Evolutionary conservation across 2,329 filamentous ascomycete genomes (phyloP), one percentile per base, ranked within the genome.

Genomic region (Chaetomium strumarium): DNA sequence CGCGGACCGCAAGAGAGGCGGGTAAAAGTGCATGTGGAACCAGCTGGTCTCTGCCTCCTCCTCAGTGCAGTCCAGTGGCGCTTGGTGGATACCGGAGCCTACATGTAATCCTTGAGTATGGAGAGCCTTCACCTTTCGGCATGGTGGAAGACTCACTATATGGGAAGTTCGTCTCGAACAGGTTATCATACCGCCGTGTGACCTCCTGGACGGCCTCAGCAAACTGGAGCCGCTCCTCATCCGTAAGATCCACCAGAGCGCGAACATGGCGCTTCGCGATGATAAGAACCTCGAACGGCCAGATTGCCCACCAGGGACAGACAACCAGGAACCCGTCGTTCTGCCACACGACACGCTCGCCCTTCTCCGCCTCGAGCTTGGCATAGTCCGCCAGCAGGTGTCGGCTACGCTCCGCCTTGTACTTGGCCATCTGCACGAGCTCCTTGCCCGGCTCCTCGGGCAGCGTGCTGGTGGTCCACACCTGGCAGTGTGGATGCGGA

Each of bases 11-110:
- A 99, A 76, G 43, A 99, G 76, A 12, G 93, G 93, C 39, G 93
- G 93, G 68, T 96, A 97, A 70, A 99, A 99, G 73, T 99, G 93
- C 75, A 99, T 85, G 70, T 99, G 93, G 66, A 99, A 84, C 70
- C 95, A 92, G 60, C 88, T 90, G 56, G 84, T 84, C 62, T 96
- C 87, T 49, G 92, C 80, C 69, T 97, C 92, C 56, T 95, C 89
- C 1, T 82, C 78, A 0, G 81, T 86, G 19, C 89, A 90, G 24
- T 86, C 81, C 7, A 99, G 77, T 2, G 93, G 93, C 16, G 93
- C 92, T 74, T 99, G 93, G 68, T 99, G 93, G 52, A 99, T 84
- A 39, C 93, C 93, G 68, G 96, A 97, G 69, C 88, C 82, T 85
- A 54, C 29, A 8, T 40, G 24, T 24, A 24, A 56, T 70, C 56